Evolutionary conservation across 2,329 filamentous ascomycete genomes (phyloP), one percentile per base, ranked within the genome.

Genomic region (Aspergillus novofumigatus): DNA sequence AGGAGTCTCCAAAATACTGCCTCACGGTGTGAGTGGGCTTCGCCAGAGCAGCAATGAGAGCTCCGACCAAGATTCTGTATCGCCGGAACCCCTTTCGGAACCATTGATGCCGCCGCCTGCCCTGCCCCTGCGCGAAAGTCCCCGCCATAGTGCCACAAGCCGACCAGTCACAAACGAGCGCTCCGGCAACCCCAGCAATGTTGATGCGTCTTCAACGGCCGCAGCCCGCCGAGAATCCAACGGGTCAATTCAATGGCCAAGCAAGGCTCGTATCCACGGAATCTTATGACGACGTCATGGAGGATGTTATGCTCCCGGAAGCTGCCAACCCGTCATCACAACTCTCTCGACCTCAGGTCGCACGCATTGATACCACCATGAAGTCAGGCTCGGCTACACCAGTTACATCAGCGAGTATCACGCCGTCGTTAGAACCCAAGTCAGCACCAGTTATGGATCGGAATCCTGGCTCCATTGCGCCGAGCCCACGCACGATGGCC

Each of bases 181-280:
- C 86, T 53, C 90, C 90, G 10, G 92, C 91, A 1, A 96, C 92
- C 0, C 92, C 92, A 0, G 91, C 92, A 8, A 96, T 92, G 6
- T 76, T 96, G 57, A 96, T 97, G 89, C 88, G 86, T 66, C 80
- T 93, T 47, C 81, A 66, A 53, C 83, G 82, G 60, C 80, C 78
- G 55, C 72, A 73, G 25, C 70, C 70, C 54, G 70, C 74, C 14
- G 74, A 80, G 29, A 68, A 75, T 21, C 54, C 59, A 70, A 71
- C 58, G 64, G 71, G 62, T 70, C 69, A 69, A 54, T 72, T 75
- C 32, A 65, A 69, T 17, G 64, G 69, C 25, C 71, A 70, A 35
- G 68, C 69, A 9, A 62, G 74, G 62, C 62, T 72, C 51, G 62
- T 69, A 73, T 38, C 74, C 71, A 41, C 75, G 67, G 82, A 66